Conservation (phyloP, 2,329 filamentous ascomycete species). For the Aspergillus latus region DNA sequence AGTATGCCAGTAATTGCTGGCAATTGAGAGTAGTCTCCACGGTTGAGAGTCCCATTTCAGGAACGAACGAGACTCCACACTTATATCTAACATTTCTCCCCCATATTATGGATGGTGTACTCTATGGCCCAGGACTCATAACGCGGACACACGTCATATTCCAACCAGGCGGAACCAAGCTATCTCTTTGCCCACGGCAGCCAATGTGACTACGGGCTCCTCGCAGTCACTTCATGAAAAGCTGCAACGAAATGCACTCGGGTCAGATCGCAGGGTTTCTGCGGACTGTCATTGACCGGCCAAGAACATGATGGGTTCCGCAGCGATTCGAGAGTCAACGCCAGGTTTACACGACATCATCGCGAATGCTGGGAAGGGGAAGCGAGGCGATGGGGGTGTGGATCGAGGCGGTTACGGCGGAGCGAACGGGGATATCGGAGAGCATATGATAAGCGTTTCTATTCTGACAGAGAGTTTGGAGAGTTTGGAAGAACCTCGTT, state of each 20-base stretch:
- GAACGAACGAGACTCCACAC: constrained; percentile 1
- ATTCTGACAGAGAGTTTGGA: background rate
- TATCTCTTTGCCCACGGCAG: background rate
- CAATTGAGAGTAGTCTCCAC: background rate
- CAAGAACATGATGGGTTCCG: background rate
- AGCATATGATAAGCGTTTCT: background rate
- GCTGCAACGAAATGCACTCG: background rate
- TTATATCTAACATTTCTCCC: constrained; percentile 2
- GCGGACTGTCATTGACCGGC: constrained; percentile 1
- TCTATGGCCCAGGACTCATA: background rate
- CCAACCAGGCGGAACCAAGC: background rate
- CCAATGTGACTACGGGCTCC: constrained; percentile 1
- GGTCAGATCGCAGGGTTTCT: constrained; percentile 2
- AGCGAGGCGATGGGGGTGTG: background rate
- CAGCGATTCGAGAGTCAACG: background rate
- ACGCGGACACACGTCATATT: background rate
- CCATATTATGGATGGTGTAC: background rate
- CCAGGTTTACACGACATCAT: background rate
- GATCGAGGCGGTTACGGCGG: background rate
- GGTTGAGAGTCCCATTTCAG: constrained; percentile 1
- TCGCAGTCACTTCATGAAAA: background rate
- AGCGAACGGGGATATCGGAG: background rate
- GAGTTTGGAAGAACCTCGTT: background rate
- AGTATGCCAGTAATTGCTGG: background rate
- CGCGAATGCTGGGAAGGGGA: background rate